Evolutionary conservation across 306 rosid genomes (phyloP).

Genomic region (Elaeagnus macrophylla): DNA sequence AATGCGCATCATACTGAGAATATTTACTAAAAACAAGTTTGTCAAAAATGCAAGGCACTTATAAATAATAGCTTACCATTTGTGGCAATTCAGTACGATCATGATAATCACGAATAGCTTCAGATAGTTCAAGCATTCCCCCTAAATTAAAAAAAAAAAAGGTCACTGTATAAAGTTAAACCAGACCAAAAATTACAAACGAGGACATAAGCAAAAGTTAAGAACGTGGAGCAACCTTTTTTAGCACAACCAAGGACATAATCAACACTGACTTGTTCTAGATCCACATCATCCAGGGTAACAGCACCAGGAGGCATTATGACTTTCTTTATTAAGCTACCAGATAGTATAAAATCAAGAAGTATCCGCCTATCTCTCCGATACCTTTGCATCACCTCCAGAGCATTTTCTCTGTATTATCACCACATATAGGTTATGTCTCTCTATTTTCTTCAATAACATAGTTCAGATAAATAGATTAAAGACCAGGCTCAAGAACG

Average conservation of each 20-base stretch:
- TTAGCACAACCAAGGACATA: slow-evolving; percentile 80
- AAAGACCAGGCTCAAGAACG: slow-evolving; percentile 15
- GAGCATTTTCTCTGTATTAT: slow-evolving; percentile 52
- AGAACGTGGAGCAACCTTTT: slow-evolving; percentile 39
- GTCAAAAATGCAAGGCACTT: not conserved
- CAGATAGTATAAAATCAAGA: slow-evolving; percentile 84
- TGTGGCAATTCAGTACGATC: slow-evolving; percentile 81
- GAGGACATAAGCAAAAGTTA: not conserved
- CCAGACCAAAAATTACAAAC: not conserved
- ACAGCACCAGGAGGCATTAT: slow-evolving; percentile 98
- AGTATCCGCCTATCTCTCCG: slow-evolving; percentile 81
- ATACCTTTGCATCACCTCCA: slow-evolving; percentile 75
- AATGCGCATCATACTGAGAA: not conserved
- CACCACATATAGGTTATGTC: not conserved
- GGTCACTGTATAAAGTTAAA: not conserved
- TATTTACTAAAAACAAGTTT: not conserved
- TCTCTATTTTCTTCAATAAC: not conserved
- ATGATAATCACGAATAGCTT: slow-evolving; percentile 96
- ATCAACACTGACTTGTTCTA: slow-evolving; percentile 96
- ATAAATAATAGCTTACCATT: slow-evolving; percentile 44
- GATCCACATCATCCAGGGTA: slow-evolving; percentile 91
- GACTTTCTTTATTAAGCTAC: slow-evolving; percentile 89
- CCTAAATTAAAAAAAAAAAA: slow-evolving; percentile 36
- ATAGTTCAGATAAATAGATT: not conserved
- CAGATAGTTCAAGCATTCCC: slow-evolving; percentile 86